phyloP scores from a whole-genome alignment of 2,329 filamentous ascomycete genomes.

The Drechslerella stenobrocha region DNA sequence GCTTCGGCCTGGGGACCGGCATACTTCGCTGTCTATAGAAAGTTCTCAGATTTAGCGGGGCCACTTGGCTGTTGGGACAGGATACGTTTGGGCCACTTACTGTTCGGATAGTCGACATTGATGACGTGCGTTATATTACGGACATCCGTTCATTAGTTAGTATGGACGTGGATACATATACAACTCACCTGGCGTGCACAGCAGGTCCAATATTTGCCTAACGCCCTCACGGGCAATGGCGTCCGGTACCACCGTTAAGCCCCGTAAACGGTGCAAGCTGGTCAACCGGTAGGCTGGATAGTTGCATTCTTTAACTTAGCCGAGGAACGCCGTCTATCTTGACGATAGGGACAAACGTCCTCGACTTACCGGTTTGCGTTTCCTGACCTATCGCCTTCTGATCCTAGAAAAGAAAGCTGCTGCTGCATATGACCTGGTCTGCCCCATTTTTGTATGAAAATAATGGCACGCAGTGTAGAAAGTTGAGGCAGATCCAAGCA shows the following conservation, averaged over 20 bases:
- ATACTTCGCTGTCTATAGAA: slow-evolving; percentile 41
- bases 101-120: slow-evolving; percentile 99
- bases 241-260: slow-evolving; percentile 45
- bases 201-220: slow-evolving; percentile 44
- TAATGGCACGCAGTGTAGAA: slow-evolving; percentile 21
- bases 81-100: slow-evolving; percentile 40
- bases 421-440: slow-evolving; percentile 22
- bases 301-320: slow-evolving; percentile 46
- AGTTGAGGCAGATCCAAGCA: slow-evolving; percentile 25
- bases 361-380: slow-evolving; percentile 48
- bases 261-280: slow-evolving; percentile 37
- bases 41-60: slow-evolving; percentile 1
- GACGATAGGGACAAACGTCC: slow-evolving; percentile 45
- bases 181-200: slow-evolving; percentile 49
- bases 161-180: slow-evolving; percentile 55
- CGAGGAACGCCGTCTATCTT: slow-evolving; percentile 49
- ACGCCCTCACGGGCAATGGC: slow-evolving; percentile 29
- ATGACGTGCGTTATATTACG: slow-evolving; percentile 99
- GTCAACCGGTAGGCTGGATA: slow-evolving; percentile 45
- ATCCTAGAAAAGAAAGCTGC: slow-evolving; percentile 26
- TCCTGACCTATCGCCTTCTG: slow-evolving; percentile 37
- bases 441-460: slow-evolving; percentile 24
- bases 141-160: slow-evolving; percentile 96
- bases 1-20: neutral
- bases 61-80: neutral